phyloP scores from a whole-genome alignment of 345 rosid species.

The Pistacia integerrima region DNA sequence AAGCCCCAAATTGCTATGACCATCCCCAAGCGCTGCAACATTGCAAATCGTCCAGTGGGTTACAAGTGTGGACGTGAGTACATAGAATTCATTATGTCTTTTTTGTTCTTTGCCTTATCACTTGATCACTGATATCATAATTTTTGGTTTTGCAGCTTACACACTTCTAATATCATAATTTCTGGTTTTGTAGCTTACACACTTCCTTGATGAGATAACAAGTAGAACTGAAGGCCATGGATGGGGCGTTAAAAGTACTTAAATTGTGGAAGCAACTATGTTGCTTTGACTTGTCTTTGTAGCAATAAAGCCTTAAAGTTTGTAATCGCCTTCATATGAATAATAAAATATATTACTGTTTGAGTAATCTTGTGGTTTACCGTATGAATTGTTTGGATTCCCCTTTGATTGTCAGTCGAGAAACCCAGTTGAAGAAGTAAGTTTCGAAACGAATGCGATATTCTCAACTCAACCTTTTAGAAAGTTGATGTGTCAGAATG shows the following conservation, averaged over 20 bases:
- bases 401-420: neutral
- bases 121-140: neutral
- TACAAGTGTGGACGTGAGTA: slow-evolving; percentile 50
- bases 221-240: neutral
- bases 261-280: slow-evolving; percentile 12
- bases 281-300: slow-evolving; percentile 9
- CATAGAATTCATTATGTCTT: neutral
- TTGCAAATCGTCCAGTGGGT: slow-evolving; percentile 47
- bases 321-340: neutral
- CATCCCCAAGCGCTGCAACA: slow-evolving; percentile 51
- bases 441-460: neutral
- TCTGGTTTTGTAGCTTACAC: slow-evolving; percentile 45
- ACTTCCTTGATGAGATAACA: slow-evolving; percentile 35
- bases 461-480: neutral
- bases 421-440: neutral
- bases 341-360: neutral
- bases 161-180: slow-evolving; percentile 18
- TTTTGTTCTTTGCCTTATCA: neutral
- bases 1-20: slow-evolving; percentile 37
- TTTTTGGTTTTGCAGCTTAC: slow-evolving; percentile 39
- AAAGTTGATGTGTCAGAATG: slow-evolving; percentile 1
- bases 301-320: slow-evolving; percentile 10
- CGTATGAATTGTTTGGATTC: neutral
- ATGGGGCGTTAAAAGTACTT: neutral
- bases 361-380: neutral